Evolutionary conservation across 108 stramenopile species (phyloP).

Genomic region (Cyclotella sp.): DNA sequence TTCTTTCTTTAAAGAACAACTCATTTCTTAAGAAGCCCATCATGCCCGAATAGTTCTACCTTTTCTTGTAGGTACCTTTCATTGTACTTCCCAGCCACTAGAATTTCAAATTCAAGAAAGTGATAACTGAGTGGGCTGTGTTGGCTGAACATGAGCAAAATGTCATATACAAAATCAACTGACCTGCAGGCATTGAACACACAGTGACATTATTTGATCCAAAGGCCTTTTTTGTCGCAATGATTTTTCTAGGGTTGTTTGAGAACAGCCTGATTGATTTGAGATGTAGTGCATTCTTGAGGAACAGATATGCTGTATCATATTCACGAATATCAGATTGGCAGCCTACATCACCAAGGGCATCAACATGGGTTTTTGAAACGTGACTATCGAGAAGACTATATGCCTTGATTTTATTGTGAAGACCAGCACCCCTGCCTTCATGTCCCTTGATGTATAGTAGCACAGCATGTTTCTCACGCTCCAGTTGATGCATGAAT

Average conservation of each 20-base stretch:
- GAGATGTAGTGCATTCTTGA: slow-evolving; percentile 7
- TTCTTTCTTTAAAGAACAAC: not conserved
- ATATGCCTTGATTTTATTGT: slow-evolving; percentile 31
- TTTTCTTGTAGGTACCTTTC: slow-evolving; percentile 27
- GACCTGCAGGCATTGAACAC: slow-evolving; percentile 15
- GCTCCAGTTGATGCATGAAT: slow-evolving; percentile 19
- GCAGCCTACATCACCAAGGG: slow-evolving; percentile 17
- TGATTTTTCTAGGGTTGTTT: slow-evolving; percentile 25
- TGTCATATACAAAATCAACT: not conserved
- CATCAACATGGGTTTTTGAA: slow-evolving; percentile 31
- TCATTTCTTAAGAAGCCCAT: not conserved
- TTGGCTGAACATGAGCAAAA: not conserved
- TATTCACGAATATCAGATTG: slow-evolving; percentile 23
- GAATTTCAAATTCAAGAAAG: too few species aligned
- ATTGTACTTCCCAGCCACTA: slow-evolving; percentile 14
- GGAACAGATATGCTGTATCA: slow-evolving; percentile 10
- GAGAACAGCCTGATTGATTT: slow-evolving; percentile 20
- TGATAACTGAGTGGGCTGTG: not conserved
- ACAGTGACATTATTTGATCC: slow-evolving; percentile 3
- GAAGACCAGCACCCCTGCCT: slow-evolving; percentile 31
- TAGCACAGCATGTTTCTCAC: slow-evolving; percentile 4
- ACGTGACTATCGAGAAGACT: not conserved
- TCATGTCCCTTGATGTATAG: slow-evolving; percentile 40
- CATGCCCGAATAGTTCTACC: slow-evolving; percentile 18
- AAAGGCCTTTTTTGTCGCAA: not conserved